Base-by-base conservation (phyloP, 805 yeast species). In the Ogataea minuta region DNA sequence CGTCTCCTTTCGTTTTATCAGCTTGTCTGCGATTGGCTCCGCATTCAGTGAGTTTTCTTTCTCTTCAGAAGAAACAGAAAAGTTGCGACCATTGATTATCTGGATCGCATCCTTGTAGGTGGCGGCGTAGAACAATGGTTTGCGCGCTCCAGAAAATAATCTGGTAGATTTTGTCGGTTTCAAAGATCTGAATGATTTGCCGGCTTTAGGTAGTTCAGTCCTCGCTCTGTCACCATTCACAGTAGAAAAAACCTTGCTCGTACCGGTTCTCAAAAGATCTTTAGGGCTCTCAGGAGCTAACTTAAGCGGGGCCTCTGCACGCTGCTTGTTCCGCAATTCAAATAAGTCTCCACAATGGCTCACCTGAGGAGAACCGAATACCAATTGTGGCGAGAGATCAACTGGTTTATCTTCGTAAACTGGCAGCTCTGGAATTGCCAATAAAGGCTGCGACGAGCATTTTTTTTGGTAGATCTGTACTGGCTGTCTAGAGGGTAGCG, bases 361-460 rank as follows among this genome's bases (percentile, higher is more conserved):
- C 11, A 13, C 13, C 9, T 19, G 5, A 5, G 41, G 32, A n/a
- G 36, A 20, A 33, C 28, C 24, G 26, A 39, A 33, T 3, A 39
- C 31, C 24, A 39, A 23, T 16, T 34, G 38, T 11, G 38, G 38
- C 11, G 41, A 27, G 1, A 36, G 19, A 13, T 36, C 40, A 13
- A 10, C 17, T 11, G 13, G 25, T 1, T 13, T 21, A n/a, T 31
- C 31, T 7, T 35, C 38, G 4, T 20, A 17, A 7, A 19, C 17
- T 2, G 36, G 20, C 3, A 39, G 25, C 30, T 43, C 47, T 3
- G 43, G 44, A 23, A 43, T 39, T 1, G 40, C 34, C 15, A 39
- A 16, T 12, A 43, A 19, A 2, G 47, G 36, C 21, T 31, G 41
- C 1, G 46, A 31, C 17, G 16, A 6, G 27, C 27, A 30, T 23